Evolutionary conservation across 306 rosid genomes (phyloP).

Genomic region (Pyrus bretschneideri): DNA sequence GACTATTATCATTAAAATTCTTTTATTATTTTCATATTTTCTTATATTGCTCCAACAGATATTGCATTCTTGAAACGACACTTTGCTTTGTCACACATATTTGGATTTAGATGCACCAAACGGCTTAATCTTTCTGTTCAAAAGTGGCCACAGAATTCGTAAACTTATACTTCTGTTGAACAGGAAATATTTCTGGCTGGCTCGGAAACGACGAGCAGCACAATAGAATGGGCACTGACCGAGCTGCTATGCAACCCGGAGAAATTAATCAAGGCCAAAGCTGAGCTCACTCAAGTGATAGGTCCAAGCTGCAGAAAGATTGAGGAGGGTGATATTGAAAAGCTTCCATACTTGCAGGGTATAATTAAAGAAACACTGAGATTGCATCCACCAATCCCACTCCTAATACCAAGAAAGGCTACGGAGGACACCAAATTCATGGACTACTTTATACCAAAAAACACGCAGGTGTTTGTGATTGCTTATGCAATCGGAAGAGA

Average conservation of each 20-base stretch:
- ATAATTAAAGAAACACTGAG: conserved; percentile 45
- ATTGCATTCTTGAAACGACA: too few relatives aligned
- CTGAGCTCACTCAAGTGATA: conserved; percentile 22
- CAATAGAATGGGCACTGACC: conserved; percentile 49
- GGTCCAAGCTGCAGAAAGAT: conserved; percentile 17
- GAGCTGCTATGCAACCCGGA: conserved; percentile 28
- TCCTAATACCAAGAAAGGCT: conserved; percentile 45
- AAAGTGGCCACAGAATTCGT: neutral
- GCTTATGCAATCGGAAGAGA: conserved; percentile 7
- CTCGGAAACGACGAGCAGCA: conserved; percentile 51
- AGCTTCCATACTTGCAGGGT: conserved; percentile 32
- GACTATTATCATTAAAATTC: too few relatives aligned
- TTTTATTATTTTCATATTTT: too few relatives aligned
- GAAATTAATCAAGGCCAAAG: conserved; percentile 14
- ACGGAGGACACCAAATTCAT: conserved; percentile 28
- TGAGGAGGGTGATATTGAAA: conserved; percentile 45
- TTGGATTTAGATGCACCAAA: neutral
- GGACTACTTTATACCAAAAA: conserved; percentile 39
- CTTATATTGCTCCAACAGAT: too few relatives aligned
- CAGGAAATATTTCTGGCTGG: conserved; percentile 60
- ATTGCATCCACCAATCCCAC: conserved; percentile 52
- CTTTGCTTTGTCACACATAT: neutral
- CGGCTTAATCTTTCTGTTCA: neutral
- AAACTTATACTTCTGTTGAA: neutral
- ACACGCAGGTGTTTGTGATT: conserved; percentile 48